These are phyloP conservation scores for Pneumocystis canis DNA, from an alignment of 1,139 yeast species.

Conservation along the genomic window DNA sequence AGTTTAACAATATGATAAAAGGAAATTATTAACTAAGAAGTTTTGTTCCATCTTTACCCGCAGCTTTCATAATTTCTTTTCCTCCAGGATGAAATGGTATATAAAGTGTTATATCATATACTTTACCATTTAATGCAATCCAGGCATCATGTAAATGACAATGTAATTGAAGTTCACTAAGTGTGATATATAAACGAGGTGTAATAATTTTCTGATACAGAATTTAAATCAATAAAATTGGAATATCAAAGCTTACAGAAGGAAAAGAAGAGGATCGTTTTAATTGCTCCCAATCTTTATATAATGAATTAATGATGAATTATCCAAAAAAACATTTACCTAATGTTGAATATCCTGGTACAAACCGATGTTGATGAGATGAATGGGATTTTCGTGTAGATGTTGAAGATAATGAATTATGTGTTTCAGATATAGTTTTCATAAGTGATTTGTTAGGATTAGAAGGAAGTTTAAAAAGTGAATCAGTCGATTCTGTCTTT, in stretches of 20 bases:
- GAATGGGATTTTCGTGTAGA: background rate
- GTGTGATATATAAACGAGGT: constrained; percentile 34
- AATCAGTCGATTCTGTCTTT: background rate
- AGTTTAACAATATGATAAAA: background rate
- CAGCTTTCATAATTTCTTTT: constrained; percentile 59
- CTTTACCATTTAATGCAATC: constrained; percentile 70
- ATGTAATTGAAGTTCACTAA: constrained; percentile 49
- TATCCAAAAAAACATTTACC: background rate
- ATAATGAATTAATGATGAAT: background rate
- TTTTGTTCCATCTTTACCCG: constrained; percentile 75
- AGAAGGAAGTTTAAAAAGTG: background rate
- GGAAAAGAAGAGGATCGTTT: constrained; percentile 33
- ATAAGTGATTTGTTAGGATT: background rate
- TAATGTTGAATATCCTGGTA: background rate
- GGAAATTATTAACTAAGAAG: constrained; percentile 36
- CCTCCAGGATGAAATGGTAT: constrained; percentile 91
- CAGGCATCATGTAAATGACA: constrained; percentile 54
- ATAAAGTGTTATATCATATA: constrained; percentile 73
- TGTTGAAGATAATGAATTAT: background rate
- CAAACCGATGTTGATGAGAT: background rate
- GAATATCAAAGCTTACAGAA: constrained; percentile 26
- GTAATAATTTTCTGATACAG: background rate
- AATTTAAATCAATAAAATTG: background rate
- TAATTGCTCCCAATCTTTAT: constrained; percentile 61
- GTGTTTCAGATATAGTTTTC: background rate